Percentiles rank a stretch among this genome's conserved stretches.
These are phyloP conservation scores for Rhynchospora breviuscula DNA, from an alignment of 176 grass and related monocot genomes.

Conservation along the genomic window DNA sequence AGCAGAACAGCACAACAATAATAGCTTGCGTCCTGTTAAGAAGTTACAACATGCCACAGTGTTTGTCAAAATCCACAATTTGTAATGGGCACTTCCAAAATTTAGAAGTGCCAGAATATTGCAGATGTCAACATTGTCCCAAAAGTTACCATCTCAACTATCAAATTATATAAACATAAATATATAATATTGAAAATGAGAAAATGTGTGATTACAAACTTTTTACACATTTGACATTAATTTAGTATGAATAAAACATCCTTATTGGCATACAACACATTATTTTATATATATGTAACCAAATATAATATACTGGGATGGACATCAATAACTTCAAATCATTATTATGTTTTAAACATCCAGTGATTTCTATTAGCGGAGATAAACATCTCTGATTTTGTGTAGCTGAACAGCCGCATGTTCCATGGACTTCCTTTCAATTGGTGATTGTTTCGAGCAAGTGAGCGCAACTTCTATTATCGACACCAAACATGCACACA, in stretches of 20 bases:
- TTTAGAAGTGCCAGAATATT: no score
- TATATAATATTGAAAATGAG: not conserved
- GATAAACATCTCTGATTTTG: not conserved
- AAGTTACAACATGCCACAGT: no score
- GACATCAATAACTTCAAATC: not conserved
- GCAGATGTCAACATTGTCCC: no score
- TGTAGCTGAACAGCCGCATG: not conserved
- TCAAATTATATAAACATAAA: not conserved
- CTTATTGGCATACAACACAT: not conserved
- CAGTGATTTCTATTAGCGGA: not conserved
- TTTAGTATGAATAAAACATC: not conserved
- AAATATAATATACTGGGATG: not conserved
- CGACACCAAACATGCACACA: not conserved
- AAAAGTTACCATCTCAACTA: no score
- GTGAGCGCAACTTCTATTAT: not conserved
- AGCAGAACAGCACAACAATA: no score
- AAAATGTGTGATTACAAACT: not conserved
- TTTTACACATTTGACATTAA: not conserved
- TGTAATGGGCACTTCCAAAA: no score
- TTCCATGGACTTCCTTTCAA: not conserved
- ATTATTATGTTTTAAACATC: not conserved
- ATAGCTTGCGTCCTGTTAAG: no score
- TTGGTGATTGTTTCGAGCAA: not conserved
- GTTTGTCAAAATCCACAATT: no score
- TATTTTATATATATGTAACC: not conserved